Conservation (phyloP, 495 filamentous ascomycete genomes). For the Hypoxylon subgilvum region DNA sequence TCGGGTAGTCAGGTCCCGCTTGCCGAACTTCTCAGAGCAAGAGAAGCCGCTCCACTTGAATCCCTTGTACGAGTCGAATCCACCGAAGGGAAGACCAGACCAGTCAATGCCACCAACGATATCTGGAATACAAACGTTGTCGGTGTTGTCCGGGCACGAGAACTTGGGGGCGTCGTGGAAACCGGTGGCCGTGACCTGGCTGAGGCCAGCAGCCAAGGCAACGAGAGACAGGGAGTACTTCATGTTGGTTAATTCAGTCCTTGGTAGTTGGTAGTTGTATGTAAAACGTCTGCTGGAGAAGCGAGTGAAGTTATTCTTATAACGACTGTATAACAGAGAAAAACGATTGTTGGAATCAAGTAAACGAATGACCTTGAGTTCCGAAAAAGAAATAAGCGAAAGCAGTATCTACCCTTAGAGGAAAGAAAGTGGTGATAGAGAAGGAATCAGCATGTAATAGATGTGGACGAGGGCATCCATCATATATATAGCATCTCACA, state of each 20-base stretch:
- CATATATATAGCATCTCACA: conserved; percentile 43
- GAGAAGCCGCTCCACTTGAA: conserved; percentile 75
- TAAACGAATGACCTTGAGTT: conserved; percentile 65
- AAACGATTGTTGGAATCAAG: conserved; percentile 53
- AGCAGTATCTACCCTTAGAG: conserved; percentile 39
- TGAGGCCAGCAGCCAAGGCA: conserved; percentile 62
- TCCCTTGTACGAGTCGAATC: conserved; percentile 70
- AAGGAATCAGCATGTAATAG: conserved; percentile 28
- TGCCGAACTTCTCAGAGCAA: conserved; percentile 63
- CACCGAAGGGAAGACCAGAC: conserved; percentile 64
- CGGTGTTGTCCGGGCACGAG: conserved; percentile 71
- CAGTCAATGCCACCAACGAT: conserved; percentile 76
- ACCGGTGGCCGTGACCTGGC: conserved; percentile 63
- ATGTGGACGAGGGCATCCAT: conserved; percentile 26
- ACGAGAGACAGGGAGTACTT: conserved; percentile 56
- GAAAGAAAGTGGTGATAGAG: conserved; percentile 46
- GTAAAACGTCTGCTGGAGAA: conserved; percentile 38
- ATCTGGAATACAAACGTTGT: conserved; percentile 74
- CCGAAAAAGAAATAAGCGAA: conserved; percentile 41
- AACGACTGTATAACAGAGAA: conserved; percentile 35
- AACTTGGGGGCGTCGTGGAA: conserved; percentile 68
- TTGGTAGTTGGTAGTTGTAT: conserved; percentile 9
- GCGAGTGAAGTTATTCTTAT: conserved; percentile 39
- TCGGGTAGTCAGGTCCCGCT: conserved; percentile 56
- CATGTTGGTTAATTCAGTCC: conserved; percentile 48